A percentile compares a stretch with the other conserved stretches of the same genome.
Evolutionary conservation across 2,329 filamentous ascomycete genomes (phyloP).

Genomic region (Fusarium denticulatum): DNA sequence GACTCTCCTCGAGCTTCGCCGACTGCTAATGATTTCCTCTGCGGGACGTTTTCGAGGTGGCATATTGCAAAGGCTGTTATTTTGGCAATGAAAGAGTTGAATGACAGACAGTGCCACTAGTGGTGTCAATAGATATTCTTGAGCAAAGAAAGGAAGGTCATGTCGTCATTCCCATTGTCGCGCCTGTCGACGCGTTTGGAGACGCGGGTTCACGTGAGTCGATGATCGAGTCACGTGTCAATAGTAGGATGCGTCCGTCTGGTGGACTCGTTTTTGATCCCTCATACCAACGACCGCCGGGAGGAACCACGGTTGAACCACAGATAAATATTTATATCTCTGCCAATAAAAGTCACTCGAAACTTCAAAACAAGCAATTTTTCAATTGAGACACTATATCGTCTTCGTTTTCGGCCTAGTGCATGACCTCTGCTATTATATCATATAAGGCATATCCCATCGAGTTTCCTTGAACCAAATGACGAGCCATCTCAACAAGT

Average conservation of each 20-base stretch:
- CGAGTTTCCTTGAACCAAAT: background rate
- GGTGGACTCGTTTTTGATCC: background rate
- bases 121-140: background rate
- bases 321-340: background rate
- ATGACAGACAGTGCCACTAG: background rate
- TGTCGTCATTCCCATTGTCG: slow-evolving; percentile 42
- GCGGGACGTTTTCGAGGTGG: slow-evolving; percentile 53
- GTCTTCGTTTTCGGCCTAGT: background rate
- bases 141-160: slow-evolving; percentile 4
- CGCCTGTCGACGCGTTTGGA: slow-evolving; percentile 34
- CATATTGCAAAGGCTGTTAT: slow-evolving; percentile 42
- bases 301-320: background rate
- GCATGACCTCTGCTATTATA: background rate
- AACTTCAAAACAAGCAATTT: background rate
- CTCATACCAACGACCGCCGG: background rate
- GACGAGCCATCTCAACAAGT: background rate
- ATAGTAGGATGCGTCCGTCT: background rate
- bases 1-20: slow-evolving; percentile 60
- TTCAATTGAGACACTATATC: background rate
- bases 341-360: background rate
- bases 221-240: background rate
- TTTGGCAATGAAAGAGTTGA: background rate
- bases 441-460: slow-evolving; percentile 1
- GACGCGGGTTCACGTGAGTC: slow-evolving; percentile 44
- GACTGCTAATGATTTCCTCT: slow-evolving; percentile 45